Percentiles rank a stretch among this genome's conserved stretches.
These are phyloP conservation scores for Solanum dulcamara DNA, from an alignment of 257 asterid species.

Conservation along the genomic window DNA sequence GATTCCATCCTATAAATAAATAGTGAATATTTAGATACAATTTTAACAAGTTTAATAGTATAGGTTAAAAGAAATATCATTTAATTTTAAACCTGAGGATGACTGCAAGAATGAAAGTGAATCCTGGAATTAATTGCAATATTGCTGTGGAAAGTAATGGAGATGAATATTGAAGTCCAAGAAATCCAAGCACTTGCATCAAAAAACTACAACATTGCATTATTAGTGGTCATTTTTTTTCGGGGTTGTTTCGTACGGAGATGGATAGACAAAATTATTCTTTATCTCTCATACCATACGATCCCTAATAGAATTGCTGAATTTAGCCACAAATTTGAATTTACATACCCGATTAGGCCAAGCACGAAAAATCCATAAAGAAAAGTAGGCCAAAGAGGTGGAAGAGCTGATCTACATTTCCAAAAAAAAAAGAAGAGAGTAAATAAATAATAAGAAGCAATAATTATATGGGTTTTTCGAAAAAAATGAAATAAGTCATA, in stretches of 20 bases:
- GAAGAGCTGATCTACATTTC: conserved; percentile 30
- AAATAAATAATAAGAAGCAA: no score
- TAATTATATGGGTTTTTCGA: no score
- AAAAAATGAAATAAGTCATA: no score
- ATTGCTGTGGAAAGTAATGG: conserved; percentile 47
- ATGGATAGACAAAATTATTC: no score
- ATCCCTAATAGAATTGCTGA: neutral
- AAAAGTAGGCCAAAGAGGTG: conserved; percentile 32
- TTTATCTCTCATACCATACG: no score
- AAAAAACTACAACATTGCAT: conserved; percentile 19
- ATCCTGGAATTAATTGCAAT: conserved; percentile 54
- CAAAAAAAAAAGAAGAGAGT: no score
- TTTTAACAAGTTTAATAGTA: neutral
- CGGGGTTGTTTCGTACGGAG: no score
- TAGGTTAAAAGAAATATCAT: neutral
- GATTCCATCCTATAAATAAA: conserved; percentile 36
- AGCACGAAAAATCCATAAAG: conserved; percentile 44
- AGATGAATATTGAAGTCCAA: conserved; percentile 39
- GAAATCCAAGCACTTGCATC: conserved; percentile 45
- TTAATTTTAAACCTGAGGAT: conserved; percentile 32
- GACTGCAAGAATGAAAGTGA: conserved; percentile 50
- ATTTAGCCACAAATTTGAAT: neutral
- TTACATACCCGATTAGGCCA: conserved; percentile 49
- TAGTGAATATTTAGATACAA: neutral
- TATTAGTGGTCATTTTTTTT: neutral